Conservation (phyloP, 495 filamentous ascomycete genomes). For the Geopyxis carbonaria region DNA sequence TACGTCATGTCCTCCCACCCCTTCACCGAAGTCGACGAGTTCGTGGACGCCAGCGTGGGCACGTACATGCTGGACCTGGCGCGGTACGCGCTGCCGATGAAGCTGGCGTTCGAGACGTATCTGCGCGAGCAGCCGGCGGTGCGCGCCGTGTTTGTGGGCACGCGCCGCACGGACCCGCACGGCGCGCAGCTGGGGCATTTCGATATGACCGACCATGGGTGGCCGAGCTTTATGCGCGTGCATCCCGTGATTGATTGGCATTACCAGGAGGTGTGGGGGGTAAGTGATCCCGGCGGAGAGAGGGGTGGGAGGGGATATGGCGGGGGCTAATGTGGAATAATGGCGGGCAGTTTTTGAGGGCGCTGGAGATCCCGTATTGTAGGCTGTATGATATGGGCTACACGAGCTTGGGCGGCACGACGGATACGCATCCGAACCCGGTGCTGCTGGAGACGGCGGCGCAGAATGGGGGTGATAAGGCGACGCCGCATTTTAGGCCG, state of each 20-base stretch:
- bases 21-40: conserved; percentile 69
- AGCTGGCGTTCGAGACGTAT: conserved; percentile 59
- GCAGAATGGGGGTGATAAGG: conserved; percentile 24
- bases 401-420: conserved; percentile 74
- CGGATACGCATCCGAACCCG: conserved; percentile 82
- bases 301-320: not conserved
- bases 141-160: conserved; percentile 83
- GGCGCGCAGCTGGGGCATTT: conserved; percentile 62
- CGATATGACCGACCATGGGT: conserved; percentile 69
- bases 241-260: conserved; percentile 97
- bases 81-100: conserved; percentile 64
- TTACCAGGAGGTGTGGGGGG: conserved; percentile 85
- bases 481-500: conserved; percentile 41
- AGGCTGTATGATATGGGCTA: conserved; percentile 70
- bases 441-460: conserved; percentile 33
- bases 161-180: conserved; percentile 80
- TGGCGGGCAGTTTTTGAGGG: conserved; percentile 52
- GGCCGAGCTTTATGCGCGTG: conserved; percentile 83
- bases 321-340: conserved; percentile 10
- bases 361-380: conserved; percentile 64
- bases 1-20: conserved; percentile 71
- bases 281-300: conserved; percentile 29
- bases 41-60: conserved; percentile 46
- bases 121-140: conserved; percentile 43
- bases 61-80: conserved; percentile 61